Evolutionary conservation across 192 early-diverging fungal genomes (phyloP), one percentile per base, ranked within the genome.

Genomic region (Backusella tuberculispora): DNA sequence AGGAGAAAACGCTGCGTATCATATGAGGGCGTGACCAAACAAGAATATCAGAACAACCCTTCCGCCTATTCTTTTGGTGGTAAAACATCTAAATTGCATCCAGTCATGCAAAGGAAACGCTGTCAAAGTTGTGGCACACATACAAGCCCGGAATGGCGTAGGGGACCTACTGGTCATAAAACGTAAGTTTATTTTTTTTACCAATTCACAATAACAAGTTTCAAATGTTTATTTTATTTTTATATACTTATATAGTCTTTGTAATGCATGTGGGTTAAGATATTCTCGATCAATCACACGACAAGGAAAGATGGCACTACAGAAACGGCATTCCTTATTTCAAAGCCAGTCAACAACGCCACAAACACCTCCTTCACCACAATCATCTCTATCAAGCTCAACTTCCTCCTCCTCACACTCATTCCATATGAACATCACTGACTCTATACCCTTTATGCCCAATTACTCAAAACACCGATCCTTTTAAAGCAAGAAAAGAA

Each of bases 251-350:
- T 53, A n/a, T 67, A 80, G 79, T 41, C 71, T 80, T 38, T 80
- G 79, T 69, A 80, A 80, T 71, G 79, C 79, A 53, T 80, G 79
- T 65, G 79, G 79, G 7, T 29, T 80, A 47, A 70, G 79, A 48
- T 80, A 80, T 56, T 70, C 79, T 46, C 56, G 79, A 72, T 80
- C 79, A 13, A 66, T 80, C 29, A 71, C 79, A 13, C 71, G 72
- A 46, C 76, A 77, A 53, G 76, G 60, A 63, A 73, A 73, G 43
- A 40, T 65, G 41, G 72, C 43, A 43, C 10, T 65, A 43, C 60
- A 73, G 42, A 63, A 73, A 65, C 72, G 21, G 34, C 60, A 73
- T 17, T 63, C 43, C n/a, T 40, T 17, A 47, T 45, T 45, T 19
- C 68, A 66, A 40, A 34, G n/a, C 26, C 64, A 66, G 53, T 24